phyloP scores from a whole-genome alignment of 768 basidiomycete genomes.

The Termitomyces sp. region DNA sequence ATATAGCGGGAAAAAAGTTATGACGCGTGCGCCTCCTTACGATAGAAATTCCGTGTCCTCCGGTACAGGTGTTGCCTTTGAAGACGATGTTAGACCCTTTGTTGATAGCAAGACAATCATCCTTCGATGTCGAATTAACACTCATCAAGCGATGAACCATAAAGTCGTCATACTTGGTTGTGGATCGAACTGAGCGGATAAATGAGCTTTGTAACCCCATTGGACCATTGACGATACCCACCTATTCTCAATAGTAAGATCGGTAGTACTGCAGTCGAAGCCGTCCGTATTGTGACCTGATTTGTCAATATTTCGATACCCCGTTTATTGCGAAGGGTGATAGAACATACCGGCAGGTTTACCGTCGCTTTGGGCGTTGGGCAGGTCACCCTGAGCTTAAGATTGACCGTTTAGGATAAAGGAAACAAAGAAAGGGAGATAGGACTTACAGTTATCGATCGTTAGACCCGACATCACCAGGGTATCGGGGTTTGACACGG shows the following conservation, averaged over 20 bases:
- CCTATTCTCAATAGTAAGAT: conserved; percentile 39
- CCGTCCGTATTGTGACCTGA: conserved; percentile 45
- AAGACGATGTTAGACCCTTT: conserved; percentile 39
- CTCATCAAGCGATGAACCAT: not conserved
- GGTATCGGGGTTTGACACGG: conserved; percentile 32
- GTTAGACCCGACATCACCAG: conserved; percentile 37
- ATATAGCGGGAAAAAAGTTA: conserved; percentile 20
- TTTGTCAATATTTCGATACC: not conserved
- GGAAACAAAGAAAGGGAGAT: not conserved
- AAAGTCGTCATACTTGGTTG: conserved; percentile 26
- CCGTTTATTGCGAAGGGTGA: not conserved
- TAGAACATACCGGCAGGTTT: conserved; percentile 29
- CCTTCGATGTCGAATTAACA: conserved; percentile 18
- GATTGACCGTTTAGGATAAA: not conserved
- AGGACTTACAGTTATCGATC: conserved; percentile 50
- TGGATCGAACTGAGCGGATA: conserved; percentile 20
- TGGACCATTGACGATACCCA: not conserved
- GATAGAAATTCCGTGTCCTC: conserved; percentile 63
- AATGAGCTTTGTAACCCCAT: not conserved
- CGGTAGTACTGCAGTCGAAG: conserved; percentile 34
- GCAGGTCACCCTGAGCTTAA: conserved; percentile 43
- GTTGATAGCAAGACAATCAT: conserved; percentile 59
- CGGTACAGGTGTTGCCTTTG: conserved; percentile 45
- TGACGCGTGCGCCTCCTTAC: conserved; percentile 29
- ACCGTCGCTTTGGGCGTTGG: conserved; percentile 47